These are phyloP conservation scores for Leishmania guyanensis DNA, from an alignment of 208 protist species.

Conservation along the genomic window DNA sequence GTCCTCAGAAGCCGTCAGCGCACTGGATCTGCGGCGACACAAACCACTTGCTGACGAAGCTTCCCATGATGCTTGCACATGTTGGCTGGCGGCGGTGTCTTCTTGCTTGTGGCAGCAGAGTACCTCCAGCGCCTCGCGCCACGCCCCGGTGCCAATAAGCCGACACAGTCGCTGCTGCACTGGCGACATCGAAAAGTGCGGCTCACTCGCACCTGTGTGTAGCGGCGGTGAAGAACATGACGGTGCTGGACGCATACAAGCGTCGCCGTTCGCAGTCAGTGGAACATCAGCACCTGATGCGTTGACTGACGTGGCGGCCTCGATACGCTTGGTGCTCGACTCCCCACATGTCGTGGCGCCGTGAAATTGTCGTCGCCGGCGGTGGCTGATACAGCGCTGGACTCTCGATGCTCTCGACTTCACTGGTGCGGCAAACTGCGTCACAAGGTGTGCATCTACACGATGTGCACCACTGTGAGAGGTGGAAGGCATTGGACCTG, in stretches of 20 bases:
- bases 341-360: no score
- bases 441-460: not conserved
- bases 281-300: not conserved
- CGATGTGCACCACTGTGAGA: not conserved
- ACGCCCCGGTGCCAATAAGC: slow-evolving; percentile 14
- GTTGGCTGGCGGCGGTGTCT: not conserved
- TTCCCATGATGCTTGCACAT: not conserved
- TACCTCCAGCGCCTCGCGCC: slow-evolving; percentile 8
- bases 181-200: not conserved
- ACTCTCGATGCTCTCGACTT: not conserved
- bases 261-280: not conserved
- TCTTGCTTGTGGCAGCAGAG: not conserved
- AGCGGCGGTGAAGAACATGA: not conserved
- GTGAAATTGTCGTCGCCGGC: not conserved
- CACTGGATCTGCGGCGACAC: not conserved
- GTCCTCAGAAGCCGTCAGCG: not conserved
- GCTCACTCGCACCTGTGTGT: not conserved
- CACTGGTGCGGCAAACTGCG: not conserved
- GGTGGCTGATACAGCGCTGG: not conserved
- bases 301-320: not conserved
- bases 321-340: not conserved
- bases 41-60: not conserved
- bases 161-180: not conserved
- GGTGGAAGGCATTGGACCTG: not conserved
- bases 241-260: not conserved